Conservation (phyloP, 2,329 filamentous ascomycete species). For the Podosphaera leucotricha region DNA sequence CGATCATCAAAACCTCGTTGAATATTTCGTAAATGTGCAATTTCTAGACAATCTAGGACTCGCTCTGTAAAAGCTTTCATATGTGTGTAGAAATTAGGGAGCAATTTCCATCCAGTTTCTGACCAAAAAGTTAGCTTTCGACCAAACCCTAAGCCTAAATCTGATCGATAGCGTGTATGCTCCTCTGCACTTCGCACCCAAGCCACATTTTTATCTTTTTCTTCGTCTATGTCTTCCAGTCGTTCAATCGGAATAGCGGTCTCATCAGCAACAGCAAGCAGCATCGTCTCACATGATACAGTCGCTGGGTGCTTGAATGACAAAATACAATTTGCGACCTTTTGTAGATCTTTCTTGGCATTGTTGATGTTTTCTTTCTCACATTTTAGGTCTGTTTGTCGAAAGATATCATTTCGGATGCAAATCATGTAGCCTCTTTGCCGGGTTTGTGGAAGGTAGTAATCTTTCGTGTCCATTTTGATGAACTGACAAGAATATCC, state of each 20-base stretch:
- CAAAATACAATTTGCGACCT: slow-evolving; percentile 2
- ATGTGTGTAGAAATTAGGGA: slow-evolving; percentile 31
- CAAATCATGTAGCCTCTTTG: slow-evolving; percentile 34
- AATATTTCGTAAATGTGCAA: slow-evolving; percentile 28
- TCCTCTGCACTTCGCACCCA: slow-evolving; percentile 35
- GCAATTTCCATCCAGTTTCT: slow-evolving; percentile 25
- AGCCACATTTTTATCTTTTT: slow-evolving; percentile 10
- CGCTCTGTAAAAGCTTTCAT: slow-evolving; percentile 28
- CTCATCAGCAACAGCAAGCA: slow-evolving; percentile 25
- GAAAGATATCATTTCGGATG: slow-evolving; percentile 18
- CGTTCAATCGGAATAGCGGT: slow-evolving; percentile 20
- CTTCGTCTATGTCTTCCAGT: slow-evolving; percentile 8
- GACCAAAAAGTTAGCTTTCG: slow-evolving; percentile 37
- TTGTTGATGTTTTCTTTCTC: not conserved
- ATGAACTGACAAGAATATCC: slow-evolving; percentile 30
- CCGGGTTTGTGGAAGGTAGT: slow-evolving; percentile 49
- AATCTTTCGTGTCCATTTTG: slow-evolving; percentile 43
- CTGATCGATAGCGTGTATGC: slow-evolving; percentile 30
- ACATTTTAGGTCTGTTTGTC: not conserved
- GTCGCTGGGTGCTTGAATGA: slow-evolving; percentile 28
- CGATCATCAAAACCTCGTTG: slow-evolving; percentile 28
- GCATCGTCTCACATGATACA: slow-evolving; percentile 34
- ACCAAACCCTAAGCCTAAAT: slow-evolving; percentile 25
- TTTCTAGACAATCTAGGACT: slow-evolving; percentile 43
- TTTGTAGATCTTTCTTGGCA: not conserved